A percentile compares a stretch with the other conserved stretches of the same genome.
These are phyloP conservation scores for Candida michaelii DNA, from an alignment of 805 yeast genomes.

Conservation along the genomic window DNA sequence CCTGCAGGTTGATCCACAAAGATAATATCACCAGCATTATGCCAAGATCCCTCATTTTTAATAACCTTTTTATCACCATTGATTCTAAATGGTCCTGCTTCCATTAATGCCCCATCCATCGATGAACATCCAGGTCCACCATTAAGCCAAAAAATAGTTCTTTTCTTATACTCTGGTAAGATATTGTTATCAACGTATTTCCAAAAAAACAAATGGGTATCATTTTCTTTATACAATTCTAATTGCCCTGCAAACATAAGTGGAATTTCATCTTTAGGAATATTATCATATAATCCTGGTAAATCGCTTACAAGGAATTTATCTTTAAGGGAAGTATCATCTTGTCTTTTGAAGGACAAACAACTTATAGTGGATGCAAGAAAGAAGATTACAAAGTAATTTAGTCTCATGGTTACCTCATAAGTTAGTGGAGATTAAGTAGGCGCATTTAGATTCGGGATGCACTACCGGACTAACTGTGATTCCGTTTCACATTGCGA, in stretches of 20 bases:
- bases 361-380: neutral
- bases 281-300: slow-evolving; percentile 37
- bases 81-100: slow-evolving; percentile 83
- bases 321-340: slow-evolving; percentile 4
- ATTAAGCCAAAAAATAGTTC: slow-evolving; percentile 82
- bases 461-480: too few relatives aligned
- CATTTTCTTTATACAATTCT: slow-evolving; percentile 50
- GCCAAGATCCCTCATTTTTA: slow-evolving; percentile 80
- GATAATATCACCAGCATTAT: slow-evolving; percentile 70
- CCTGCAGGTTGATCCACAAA: slow-evolving; percentile 96
- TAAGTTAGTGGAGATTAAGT: neutral
- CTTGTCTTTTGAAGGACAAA: neutral
- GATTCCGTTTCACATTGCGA: too few relatives aligned
- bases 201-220: slow-evolving; percentile 77
- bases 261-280: slow-evolving; percentile 38
- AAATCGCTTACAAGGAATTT: slow-evolving; percentile 28
- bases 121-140: slow-evolving; percentile 99
- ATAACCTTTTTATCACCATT: slow-evolving; percentile 41
- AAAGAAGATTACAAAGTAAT: neutral
- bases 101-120: slow-evolving; percentile 95
- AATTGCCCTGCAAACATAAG: slow-evolving; percentile 69
- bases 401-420: neutral
- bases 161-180: slow-evolving; percentile 33
- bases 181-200: slow-evolving; percentile 46
- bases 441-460: slow-evolving; percentile 1